A percentile compares a stretch with the other conserved stretches of the same genome.
phyloP scores from a whole-genome alignment of 371 early-diverging fungal genomes.

The Mucor velutinosus region DNA sequence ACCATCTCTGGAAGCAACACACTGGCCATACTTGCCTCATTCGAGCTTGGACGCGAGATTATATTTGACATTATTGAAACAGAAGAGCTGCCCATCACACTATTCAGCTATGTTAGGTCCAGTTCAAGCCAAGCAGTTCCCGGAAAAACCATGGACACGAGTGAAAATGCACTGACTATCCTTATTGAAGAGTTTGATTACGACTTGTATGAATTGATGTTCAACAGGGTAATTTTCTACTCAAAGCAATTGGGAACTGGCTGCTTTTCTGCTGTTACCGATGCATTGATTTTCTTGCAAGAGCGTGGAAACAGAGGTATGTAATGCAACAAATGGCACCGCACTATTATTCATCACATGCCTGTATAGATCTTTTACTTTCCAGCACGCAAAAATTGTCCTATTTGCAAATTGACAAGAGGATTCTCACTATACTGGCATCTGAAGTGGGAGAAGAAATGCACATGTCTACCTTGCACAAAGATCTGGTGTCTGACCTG shows the following conservation, averaged over 20 bases:
- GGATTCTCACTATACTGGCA: background rate
- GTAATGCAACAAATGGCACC: background rate
- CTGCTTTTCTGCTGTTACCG: conserved; percentile 3
- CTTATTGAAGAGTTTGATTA: conserved; percentile 5
- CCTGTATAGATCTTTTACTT: conserved; percentile 9
- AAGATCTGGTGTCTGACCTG: conserved; percentile 1
- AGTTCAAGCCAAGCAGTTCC: background rate
- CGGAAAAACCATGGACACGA: background rate
- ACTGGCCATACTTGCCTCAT: conserved; percentile 12
- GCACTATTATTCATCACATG: background rate
- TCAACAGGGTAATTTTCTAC: conserved; percentile 9
- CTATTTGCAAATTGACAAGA: background rate
- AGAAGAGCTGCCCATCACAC: conserved; percentile 1
- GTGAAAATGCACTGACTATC: conserved; percentile 12
- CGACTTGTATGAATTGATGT: conserved; percentile 9
- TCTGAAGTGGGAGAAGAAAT: conserved; percentile 2
- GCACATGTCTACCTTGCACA: background rate
- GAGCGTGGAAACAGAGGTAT: conserved; percentile 9
- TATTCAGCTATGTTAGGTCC: conserved; percentile 11
- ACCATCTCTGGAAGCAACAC: conserved; percentile 16
- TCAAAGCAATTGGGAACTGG: conserved; percentile 7
- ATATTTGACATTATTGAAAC: background rate
- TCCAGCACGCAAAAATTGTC: conserved; percentile 13
- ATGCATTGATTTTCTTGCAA: conserved; percentile 8
- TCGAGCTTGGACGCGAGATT: background rate